phyloP scores from a whole-genome alignment of 805 yeast species.

The Priceomyces melissophilus region DNA sequence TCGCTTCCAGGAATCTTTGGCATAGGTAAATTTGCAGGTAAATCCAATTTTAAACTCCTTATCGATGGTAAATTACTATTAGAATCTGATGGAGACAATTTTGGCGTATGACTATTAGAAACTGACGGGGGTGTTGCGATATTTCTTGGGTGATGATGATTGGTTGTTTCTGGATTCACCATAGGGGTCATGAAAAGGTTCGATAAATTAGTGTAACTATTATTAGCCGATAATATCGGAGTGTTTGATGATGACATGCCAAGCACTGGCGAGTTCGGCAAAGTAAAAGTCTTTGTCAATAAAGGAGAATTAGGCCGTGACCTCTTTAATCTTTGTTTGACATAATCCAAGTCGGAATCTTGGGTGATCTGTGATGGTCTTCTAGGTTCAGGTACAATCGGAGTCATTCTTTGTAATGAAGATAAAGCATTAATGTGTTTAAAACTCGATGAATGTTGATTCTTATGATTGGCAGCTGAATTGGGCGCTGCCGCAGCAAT shows the following conservation, averaged over 20 bases:
- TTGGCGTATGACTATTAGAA: conserved; percentile 18
- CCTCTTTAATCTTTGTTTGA: conserved; percentile 41
- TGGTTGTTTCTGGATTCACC: conserved; percentile 3
- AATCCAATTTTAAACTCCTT: conserved; percentile 47
- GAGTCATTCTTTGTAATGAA: conserved; percentile 64
- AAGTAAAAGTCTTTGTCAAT: conserved; percentile 28
- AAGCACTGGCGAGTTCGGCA: conserved; percentile 43
- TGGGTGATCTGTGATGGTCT: conserved; percentile 21
- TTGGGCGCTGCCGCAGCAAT: conserved; percentile 13
- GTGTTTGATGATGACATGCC: conserved; percentile 38
- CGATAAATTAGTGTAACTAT: conserved; percentile 36
- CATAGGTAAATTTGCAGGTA: conserved; percentile 42
- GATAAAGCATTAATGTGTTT: conserved; percentile 33
- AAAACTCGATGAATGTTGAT: conserved; percentile 13
- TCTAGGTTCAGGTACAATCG: conserved; percentile 29
- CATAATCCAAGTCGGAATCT: conserved; percentile 47
- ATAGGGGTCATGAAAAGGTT: conserved; percentile 34
- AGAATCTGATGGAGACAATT: conserved; percentile 28
- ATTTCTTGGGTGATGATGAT: conserved; percentile 2
- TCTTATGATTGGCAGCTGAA: conserved; percentile 7
- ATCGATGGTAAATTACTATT: conserved; percentile 42
- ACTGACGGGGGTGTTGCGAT: conserved; percentile 8
- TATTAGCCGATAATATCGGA: conserved; percentile 41
- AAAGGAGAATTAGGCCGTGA: conserved; percentile 52
- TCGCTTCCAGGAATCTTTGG: conserved; percentile 7